phyloP scores from a whole-genome alignment of 495 filamentous ascomycete species.

The Filosporella fistucella region DNA sequence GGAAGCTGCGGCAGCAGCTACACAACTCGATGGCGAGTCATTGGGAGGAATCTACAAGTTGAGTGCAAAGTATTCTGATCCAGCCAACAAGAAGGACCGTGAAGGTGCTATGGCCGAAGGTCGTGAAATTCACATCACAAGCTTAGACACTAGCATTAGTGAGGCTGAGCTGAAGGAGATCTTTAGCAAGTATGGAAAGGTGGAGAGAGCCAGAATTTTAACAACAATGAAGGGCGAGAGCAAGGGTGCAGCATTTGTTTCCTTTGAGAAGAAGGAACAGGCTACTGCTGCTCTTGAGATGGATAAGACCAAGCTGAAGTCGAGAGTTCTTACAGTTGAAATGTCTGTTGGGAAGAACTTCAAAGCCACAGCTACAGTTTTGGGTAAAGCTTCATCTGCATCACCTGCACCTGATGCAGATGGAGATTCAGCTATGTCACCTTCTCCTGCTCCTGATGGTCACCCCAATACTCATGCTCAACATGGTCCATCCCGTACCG shows the following conservation, averaged over 20 bases:
- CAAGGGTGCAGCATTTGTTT: conserved; percentile 73
- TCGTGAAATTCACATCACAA: conserved; percentile 78
- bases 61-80: conserved; percentile 78
- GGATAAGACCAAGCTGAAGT: conserved; percentile 65
- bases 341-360: conserved; percentile 43
- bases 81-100: conserved; percentile 69
- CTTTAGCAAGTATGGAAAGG: conserved; percentile 70
- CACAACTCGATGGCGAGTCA: conserved; percentile 61
- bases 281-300: conserved; percentile 62
- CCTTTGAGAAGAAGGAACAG: conserved; percentile 69
- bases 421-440: conserved; percentile 26
- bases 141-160: conserved; percentile 59
- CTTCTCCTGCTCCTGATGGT: conserved; percentile 23
- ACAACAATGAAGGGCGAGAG: conserved; percentile 58
- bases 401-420: conserved; percentile 33
- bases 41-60: conserved; percentile 63
- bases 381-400: conserved; percentile 23
- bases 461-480: conserved; percentile 10
- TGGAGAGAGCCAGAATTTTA: conserved; percentile 62
- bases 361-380: conserved; percentile 29
- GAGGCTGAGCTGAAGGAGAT: conserved; percentile 65
- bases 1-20: conserved; percentile 60
- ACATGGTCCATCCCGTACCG: conserved; percentile 31
- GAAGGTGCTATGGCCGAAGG: conserved; percentile 79
- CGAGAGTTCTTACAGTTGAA: conserved; percentile 66